phyloP scores from a whole-genome alignment of 2,329 filamentous ascomycete genomes.

The Hirsutella rhossiliensis region DNA sequence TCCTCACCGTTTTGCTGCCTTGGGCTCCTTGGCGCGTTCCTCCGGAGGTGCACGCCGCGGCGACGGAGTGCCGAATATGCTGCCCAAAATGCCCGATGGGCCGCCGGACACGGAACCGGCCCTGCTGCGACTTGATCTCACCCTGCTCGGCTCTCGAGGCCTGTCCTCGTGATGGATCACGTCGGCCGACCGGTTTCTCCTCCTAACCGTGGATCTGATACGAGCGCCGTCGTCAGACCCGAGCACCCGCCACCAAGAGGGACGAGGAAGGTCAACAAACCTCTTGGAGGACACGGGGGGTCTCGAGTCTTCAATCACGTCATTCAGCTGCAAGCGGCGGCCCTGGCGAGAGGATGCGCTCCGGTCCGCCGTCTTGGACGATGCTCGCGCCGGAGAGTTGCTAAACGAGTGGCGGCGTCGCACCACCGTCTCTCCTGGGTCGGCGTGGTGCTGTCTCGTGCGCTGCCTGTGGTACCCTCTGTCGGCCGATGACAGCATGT shows the following conservation, averaged over 20 bases:
- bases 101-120: slow-evolving; percentile 6
- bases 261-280: slow-evolving; percentile 6
- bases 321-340: slow-evolving; percentile 11
- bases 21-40: slow-evolving; percentile 7
- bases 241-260: background rate
- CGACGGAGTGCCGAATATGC: slow-evolving; percentile 12
- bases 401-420: slow-evolving; percentile 12
- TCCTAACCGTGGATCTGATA: slow-evolving; percentile 4
- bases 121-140: slow-evolving; percentile 7
- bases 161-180: slow-evolving; percentile 4
- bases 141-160: slow-evolving; percentile 6
- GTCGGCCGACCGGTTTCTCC: slow-evolving; percentile 9
- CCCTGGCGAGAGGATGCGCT: slow-evolving; percentile 17
- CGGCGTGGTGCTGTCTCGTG: slow-evolving; percentile 9
- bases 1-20: slow-evolving; percentile 1
- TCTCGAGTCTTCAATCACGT: slow-evolving; percentile 20
- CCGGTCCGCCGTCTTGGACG: slow-evolving; percentile 14
- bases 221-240: background rate
- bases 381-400: slow-evolving; percentile 16
- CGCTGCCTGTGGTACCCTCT: slow-evolving; percentile 10
- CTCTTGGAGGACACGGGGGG: slow-evolving; percentile 21
- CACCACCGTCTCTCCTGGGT: slow-evolving; percentile 13
- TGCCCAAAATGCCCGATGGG: slow-evolving; percentile 14
- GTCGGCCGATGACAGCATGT: slow-evolving; percentile 13
- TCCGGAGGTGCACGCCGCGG: slow-evolving; percentile 15